Base-by-base conservation (phyloP, 805 yeast species). In the Yarrowia alimentaria region DNA sequence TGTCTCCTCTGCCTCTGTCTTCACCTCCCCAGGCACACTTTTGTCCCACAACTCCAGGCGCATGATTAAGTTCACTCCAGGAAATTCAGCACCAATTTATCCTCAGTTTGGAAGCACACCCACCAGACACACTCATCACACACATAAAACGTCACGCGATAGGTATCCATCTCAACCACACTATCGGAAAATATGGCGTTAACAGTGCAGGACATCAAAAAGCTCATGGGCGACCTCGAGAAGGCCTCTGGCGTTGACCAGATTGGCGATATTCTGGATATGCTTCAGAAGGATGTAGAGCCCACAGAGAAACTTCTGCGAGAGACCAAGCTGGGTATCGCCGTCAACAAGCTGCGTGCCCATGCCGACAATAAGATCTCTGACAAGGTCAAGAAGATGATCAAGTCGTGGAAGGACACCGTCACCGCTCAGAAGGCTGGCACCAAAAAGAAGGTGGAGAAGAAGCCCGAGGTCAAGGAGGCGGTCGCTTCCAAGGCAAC, bases 251-350 rank as follows among this genome's bases (percentile, higher is more conserved):
- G 77, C 51, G 78, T 76, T 31, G 76, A 83, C 3, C n/a, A n/a
- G n/a, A 77, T 85, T 20, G 61, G 84, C 51, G 84, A 82, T 62
- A 76, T 90, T 13, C 69, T 91, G 57, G 76, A 72, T 33, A 72
- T 76, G 18, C 70, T 91, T 55, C 80, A 83, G 58, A 78, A 75
- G 52, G 86, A 85, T 10, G 85, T 88, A 48, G 72, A 73, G 58
- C 96, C 98, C 8, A 81, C 94, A 1, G 98, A 91, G 63, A 78
- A 81, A 63, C 72, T 91, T 26, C 73, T 91, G 47, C 77, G 97
- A 61, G 95, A 91, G 61, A 93, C 99, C 7, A 89, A 88, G 66
- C 91, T 93, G n/a, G 99, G 99, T 57, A 91, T 93, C 13, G 91
- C 90, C 7, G 97, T 93, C 32, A 93, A 93, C 70, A 89, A 87